Conservation (phyloP, 129 eudicot species). For the Deinandra increscens region DNA sequence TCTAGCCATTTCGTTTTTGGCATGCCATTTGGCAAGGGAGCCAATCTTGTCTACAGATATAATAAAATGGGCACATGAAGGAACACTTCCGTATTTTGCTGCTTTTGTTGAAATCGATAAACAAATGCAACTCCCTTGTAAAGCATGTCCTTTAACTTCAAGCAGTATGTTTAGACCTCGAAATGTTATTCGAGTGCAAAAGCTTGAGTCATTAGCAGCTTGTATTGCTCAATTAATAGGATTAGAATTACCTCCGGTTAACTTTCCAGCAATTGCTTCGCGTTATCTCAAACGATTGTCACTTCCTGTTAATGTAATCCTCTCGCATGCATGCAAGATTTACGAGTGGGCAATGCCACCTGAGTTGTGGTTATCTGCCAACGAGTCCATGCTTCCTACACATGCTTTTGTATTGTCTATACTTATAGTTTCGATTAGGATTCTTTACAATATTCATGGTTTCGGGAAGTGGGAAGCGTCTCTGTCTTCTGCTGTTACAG, state of each 20-base stretch:
- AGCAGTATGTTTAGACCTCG: slow-evolving; percentile 65
- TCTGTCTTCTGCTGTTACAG: no score
- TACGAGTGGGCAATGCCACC: slow-evolving; percentile 85
- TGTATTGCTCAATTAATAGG: slow-evolving; percentile 47
- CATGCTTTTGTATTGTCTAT: slow-evolving; percentile 68
- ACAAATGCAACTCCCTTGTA: slow-evolving; percentile 39
- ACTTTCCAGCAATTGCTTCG: slow-evolving; percentile 61
- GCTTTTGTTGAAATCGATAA: slow-evolving; percentile 60
- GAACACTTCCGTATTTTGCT: slow-evolving; percentile 62
- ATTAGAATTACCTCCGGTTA: slow-evolving; percentile 69
- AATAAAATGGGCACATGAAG: slow-evolving; percentile 60
- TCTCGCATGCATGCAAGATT: slow-evolving; percentile 51
- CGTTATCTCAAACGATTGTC: slow-evolving; percentile 56
- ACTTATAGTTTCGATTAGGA: slow-evolving; percentile 65
- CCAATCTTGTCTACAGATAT: slow-evolving; percentile 65
- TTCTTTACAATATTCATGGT: slow-evolving; percentile 58
- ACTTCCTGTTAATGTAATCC: slow-evolving; percentile 50
- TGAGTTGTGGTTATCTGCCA: slow-evolving; percentile 63
- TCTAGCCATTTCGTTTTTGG: slow-evolving; percentile 58
- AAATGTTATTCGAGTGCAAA: slow-evolving; percentile 42
- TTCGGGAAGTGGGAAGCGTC: slow-evolving; percentile 71
- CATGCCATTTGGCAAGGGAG: slow-evolving; percentile 72
- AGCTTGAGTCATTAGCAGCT: slow-evolving; percentile 61
- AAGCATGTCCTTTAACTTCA: slow-evolving; percentile 48
- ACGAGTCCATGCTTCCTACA: slow-evolving; percentile 56